Evolutionary conservation across 768 basidiomycete genomes (phyloP), one percentile per base, ranked within the genome.

Genomic region (Lentinus tigrinus): DNA sequence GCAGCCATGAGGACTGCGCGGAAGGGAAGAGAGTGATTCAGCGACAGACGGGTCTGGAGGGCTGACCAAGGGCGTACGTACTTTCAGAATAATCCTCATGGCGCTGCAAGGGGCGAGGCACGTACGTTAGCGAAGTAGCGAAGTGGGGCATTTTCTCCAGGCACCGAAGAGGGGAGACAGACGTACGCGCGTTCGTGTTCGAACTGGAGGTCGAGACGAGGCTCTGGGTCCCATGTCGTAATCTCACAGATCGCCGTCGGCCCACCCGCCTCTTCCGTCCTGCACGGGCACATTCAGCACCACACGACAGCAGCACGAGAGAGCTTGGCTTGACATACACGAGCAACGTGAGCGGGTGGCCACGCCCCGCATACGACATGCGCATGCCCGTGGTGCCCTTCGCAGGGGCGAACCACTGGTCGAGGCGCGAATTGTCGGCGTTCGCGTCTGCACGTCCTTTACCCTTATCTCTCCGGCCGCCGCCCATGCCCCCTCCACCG

Each of bases 211-310:
- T 95, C 89, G 39, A 93, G 75, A 58, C 85, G 80, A 19, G 88
- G 85, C 59, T 96, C 94, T 7, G 93, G 82, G 43, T 93, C 89
- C 62, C 88, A 91, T 0, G 94, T 94, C 27, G 85, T 80, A 59
- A 95, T 85, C 71, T 95, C 89, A 69, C 93, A 95, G 26, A 85
- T 89, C 16, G 93, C 93, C 1, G 88, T 92, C 6, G 93, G 92
- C 2, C 92, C 93, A 42, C 79, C 73, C 5, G 86, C 84, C 58
- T 92, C 91, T 67, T 93, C 90, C 27, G 87, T 85, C 47, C 90
- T 92, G 44, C 19, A n/a, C 43, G 40, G 7, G 7, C 17, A 17
- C 52, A n/a, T 57, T 49, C 3, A 49, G 28, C 10, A 17, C n/a
- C 17, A 26, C 34, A 27, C 17, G 37, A 8, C 14, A 24, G 7